These are phyloP conservation scores for Cubamyces lactineus DNA, from an alignment of 768 basidiomycete genomes.

Conservation along the genomic window DNA sequence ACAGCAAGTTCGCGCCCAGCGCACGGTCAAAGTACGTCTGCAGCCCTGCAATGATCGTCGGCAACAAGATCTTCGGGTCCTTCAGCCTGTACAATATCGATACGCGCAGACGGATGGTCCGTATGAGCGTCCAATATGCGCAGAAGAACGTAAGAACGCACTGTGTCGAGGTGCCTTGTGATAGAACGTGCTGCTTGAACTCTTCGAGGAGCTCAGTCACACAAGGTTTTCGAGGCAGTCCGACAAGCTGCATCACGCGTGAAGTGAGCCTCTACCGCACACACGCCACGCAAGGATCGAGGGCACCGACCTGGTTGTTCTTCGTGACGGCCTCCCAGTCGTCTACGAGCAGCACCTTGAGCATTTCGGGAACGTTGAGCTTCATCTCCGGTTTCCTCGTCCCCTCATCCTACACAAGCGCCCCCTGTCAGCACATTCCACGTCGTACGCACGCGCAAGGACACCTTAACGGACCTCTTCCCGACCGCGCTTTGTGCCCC, in stretches of 20 bases:
- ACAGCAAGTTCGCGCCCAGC: slow-evolving; percentile 86
- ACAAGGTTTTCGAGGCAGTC: slow-evolving; percentile 78
- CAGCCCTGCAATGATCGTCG: slow-evolving; percentile 84
- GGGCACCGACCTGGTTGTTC: slow-evolving; percentile 67
- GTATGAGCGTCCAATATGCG: neutral
- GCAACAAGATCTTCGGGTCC: slow-evolving; percentile 68
- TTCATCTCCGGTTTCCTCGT: slow-evolving; percentile 87
- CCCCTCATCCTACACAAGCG: slow-evolving; percentile 64
- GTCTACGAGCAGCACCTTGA: slow-evolving; percentile 89
- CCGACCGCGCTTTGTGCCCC: slow-evolving; percentile 70
- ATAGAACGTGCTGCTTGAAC: slow-evolving; percentile 68
- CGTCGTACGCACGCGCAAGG: neutral
- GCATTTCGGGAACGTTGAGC: slow-evolving; percentile 83
- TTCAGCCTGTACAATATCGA: slow-evolving; percentile 50
- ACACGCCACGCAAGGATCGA: neutral
- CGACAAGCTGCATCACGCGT: slow-evolving; percentile 66
- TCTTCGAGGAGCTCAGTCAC: slow-evolving; percentile 78
- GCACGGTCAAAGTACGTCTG: slow-evolving; percentile 93
- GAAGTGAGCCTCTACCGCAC: no score
- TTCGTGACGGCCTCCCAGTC: slow-evolving; percentile 99
- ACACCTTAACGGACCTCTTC: slow-evolving; percentile 59
- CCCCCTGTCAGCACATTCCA: neutral
- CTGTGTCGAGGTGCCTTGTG: slow-evolving; percentile 46
- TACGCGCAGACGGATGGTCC: neutral
- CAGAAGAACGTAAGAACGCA: slow-evolving; percentile 2